These are phyloP conservation scores for Botrytis elliptica DNA, from an alignment of 2,329 filamentous ascomycete genomes.

Conservation along the genomic window DNA sequence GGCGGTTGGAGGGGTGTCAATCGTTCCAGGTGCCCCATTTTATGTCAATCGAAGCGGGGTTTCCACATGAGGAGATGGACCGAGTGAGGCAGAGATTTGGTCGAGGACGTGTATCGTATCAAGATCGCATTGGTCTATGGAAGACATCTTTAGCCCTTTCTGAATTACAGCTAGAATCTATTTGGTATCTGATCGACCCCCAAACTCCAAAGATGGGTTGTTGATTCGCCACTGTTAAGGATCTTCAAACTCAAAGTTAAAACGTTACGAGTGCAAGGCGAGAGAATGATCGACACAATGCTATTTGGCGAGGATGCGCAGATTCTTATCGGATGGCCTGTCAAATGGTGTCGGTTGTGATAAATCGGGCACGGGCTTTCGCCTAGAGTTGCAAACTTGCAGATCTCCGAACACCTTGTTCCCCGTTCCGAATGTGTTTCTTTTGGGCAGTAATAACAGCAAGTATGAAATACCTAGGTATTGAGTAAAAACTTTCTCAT, in stretches of 20 bases:
- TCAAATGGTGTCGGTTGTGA: slow-evolving; percentile 13
- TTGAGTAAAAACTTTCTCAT: slow-evolving; percentile 26
- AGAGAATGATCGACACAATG: slow-evolving; percentile 12
- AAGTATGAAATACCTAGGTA: slow-evolving; percentile 10
- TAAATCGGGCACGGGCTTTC: slow-evolving; percentile 12
- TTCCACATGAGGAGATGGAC: background rate
- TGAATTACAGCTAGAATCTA: background rate
- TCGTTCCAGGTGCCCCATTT: background rate
- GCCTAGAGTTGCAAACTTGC: slow-evolving; percentile 10
- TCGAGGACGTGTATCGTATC: background rate
- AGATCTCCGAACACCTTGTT: slow-evolving; percentile 4
- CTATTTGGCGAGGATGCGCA: background rate
- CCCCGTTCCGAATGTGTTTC: background rate
- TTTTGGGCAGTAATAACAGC: background rate
- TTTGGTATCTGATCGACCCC: slow-evolving; percentile 13
- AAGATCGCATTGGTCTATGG: background rate
- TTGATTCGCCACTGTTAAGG: slow-evolving; percentile 14
- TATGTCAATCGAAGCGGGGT: background rate
- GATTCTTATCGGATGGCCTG: slow-evolving; percentile 8
- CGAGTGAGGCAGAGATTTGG: slow-evolving; percentile 4
- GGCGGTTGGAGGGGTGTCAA: background rate
- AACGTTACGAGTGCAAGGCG: slow-evolving; percentile 5
- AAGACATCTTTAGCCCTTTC: background rate
- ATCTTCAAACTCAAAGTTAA: slow-evolving; percentile 8
- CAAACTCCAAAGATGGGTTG: slow-evolving; percentile 1